phyloP scores from a whole-genome alignment of 306 rosid species.

The Morella rubra region DNA sequence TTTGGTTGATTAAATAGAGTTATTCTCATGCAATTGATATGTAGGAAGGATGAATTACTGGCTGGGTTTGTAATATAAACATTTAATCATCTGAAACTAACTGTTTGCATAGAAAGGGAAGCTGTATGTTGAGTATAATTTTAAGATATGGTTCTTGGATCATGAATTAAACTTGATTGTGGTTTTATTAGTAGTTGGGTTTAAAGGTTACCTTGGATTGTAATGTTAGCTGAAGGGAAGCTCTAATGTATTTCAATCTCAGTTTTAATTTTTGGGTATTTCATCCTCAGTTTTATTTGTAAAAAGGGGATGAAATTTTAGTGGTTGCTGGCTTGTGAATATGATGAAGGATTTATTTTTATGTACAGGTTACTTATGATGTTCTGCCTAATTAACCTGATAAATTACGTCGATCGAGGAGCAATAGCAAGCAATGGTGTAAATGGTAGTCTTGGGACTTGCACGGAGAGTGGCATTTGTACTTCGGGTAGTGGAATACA shows the following conservation, averaged over 20 bases:
- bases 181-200: background rate
- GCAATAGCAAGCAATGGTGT: constrained; percentile 93
- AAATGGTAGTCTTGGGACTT: constrained; percentile 62
- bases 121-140: background rate
- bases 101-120: background rate
- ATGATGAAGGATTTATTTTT: background rate
- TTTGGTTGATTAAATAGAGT: background rate
- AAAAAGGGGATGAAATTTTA: background rate
- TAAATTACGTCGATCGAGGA: constrained; percentile 88
- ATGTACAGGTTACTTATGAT: constrained; percentile 62
- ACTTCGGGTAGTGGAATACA: constrained; percentile 77
- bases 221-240: background rate
- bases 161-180: background rate
- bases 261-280: no score
- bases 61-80: background rate
- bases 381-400: constrained; percentile 61
- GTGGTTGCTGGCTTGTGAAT: background rate
- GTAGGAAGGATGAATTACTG: no score
- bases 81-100: background rate
- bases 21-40: background rate
- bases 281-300: background rate
- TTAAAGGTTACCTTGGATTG: constrained; percentile 1
- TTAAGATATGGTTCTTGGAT: background rate
- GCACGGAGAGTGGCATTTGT: constrained; percentile 72
- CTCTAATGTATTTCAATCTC: background rate